Percentiles rank a stretch among this genome's conserved stretches.
phyloP scores from a whole-genome alignment of 768 basidiomycete genomes.

The Dendrothele bispora region DNA sequence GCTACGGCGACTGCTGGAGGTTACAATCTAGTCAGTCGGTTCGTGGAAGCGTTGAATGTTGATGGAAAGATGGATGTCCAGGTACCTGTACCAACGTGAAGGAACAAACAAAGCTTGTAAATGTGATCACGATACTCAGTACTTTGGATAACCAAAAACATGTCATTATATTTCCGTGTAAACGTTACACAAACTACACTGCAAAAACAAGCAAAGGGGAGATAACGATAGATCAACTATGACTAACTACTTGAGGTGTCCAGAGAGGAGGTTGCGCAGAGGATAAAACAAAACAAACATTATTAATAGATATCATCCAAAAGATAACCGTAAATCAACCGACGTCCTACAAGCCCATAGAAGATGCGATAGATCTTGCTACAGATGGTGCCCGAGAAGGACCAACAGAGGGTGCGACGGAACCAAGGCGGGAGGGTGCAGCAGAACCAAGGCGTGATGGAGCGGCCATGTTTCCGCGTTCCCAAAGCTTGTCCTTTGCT shows the following conservation, averaged over 20 bases:
- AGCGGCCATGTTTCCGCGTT: slow-evolving; percentile 50
- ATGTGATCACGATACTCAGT: not conserved
- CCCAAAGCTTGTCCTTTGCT: slow-evolving; percentile 86
- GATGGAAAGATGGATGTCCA: slow-evolving; percentile 27
- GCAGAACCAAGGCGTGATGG: slow-evolving; percentile 29
- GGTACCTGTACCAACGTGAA: slow-evolving; percentile 27
- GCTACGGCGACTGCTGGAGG: slow-evolving; percentile 27
- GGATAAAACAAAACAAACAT: slow-evolving; percentile 1
- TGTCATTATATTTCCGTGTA: not conserved
- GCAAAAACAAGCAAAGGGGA: not conserved
- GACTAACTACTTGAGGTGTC: not conserved
- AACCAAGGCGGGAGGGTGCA: slow-evolving; percentile 26
- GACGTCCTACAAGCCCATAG: slow-evolving; percentile 33
- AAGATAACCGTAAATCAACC: slow-evolving; percentile 8
- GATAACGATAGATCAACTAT: not conserved
- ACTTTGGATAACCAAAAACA: not conserved
- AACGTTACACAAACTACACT: not conserved
- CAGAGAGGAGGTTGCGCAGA: not conserved
- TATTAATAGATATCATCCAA: too few relatives aligned
- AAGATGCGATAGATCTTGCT: slow-evolving; percentile 47
- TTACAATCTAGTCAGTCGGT: slow-evolving; percentile 29
- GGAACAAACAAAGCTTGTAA: slow-evolving; percentile 1
- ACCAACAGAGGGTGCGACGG: slow-evolving; percentile 23
- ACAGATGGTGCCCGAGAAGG: slow-evolving; percentile 20
- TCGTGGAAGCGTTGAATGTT: slow-evolving; percentile 31